Evolutionary conservation across 2,329 filamentous ascomycete species (phyloP), one percentile per base, ranked within the genome.

Genomic region (Xylogone sp.): DNA sequence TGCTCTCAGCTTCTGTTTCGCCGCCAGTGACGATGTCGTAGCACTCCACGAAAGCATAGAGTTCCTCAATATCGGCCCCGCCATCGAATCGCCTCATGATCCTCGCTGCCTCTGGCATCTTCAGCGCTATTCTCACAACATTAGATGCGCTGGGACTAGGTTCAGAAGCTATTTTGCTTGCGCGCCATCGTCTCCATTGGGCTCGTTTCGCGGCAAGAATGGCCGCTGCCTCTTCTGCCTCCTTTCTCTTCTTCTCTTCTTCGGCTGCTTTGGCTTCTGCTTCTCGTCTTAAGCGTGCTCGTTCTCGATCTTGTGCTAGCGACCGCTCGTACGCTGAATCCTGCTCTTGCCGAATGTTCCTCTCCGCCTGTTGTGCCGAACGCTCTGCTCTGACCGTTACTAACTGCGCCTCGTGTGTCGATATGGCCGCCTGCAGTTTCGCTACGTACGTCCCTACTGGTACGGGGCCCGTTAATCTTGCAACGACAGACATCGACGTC

Each of bases 21-120:
- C 64, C 68, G 2, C 71, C 69, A 31, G 78, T 69, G 2, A 91
- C 61, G 5, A 87, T 60, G 48, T 90, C 84, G 66, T 91, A 86
- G 71, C 93, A 97, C 65, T 99, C 94, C 2, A 97, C 91, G 71
- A 96, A 97, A 0, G 93, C 94, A 68, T 97, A 97, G 5, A 99
- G 72, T 63, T 97, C 91, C 66, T 97, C 93, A 34, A 97, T 74
- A 2, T 80, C 77, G 0, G 88, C 82, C n/a, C 82, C 75, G 1
- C 78, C 75, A 0, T 75, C 69, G 66, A 99, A 97, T 46, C 81
- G 82, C 42, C 93, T 81, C 51, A 96, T 81, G 2, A 96, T 81
- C 42, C 92, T 79, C 46, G 90, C 87, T 1, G 83, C 87, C 57
- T 78, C 74, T 8, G 82, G 81, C 78, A 86, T 79, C 71, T 83